A percentile compares a stretch with the other conserved stretches of the same genome.
Evolutionary conservation across 176 grass and related monocot species (phyloP).

Genomic region (Otatea glauca): DNA sequence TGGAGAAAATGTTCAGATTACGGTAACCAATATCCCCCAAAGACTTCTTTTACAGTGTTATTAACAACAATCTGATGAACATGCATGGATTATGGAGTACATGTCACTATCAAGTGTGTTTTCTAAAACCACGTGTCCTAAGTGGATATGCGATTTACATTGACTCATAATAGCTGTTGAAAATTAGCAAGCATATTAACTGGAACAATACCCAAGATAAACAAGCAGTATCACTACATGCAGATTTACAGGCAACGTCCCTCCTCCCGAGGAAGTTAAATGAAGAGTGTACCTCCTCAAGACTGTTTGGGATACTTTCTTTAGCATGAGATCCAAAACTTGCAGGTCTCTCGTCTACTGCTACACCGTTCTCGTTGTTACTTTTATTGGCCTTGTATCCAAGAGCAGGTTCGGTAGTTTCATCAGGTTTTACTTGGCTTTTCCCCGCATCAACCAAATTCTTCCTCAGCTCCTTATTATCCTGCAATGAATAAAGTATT

Average conservation of each 20-base stretch:
- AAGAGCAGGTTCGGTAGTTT: conserved; percentile 29
- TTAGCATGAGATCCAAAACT: conserved; percentile 35
- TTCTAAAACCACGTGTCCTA: not conserved
- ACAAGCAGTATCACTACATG: conserved; percentile 7
- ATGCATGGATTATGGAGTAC: not conserved
- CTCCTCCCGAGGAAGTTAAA: conserved; percentile 28
- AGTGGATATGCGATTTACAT: not conserved
- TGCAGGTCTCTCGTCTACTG: conserved; percentile 42
- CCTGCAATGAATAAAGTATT: conserved; percentile 41
- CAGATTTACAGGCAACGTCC: conserved; percentile 6
- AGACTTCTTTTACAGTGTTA: conserved; percentile 20
- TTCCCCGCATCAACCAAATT: conserved; percentile 44
- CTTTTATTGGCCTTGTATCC: conserved; percentile 27
- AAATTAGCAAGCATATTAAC: not conserved
- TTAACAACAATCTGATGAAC: conserved; percentile 16
- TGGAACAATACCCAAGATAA: conserved; percentile 11
- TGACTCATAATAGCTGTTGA: not conserved
- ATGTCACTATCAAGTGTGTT: not conserved
- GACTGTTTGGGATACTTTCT: conserved; percentile 25
- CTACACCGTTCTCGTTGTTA: conserved; percentile 27
- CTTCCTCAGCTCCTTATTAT: conserved; percentile 48
- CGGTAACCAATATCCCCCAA: not conserved
- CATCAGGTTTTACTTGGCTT: conserved; percentile 47
- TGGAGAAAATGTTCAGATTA: not conserved
- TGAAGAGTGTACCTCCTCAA: conserved; percentile 58